Base-by-base conservation (phyloP, 306 rosid genomes). In the Prosopis cineraria region DNA sequence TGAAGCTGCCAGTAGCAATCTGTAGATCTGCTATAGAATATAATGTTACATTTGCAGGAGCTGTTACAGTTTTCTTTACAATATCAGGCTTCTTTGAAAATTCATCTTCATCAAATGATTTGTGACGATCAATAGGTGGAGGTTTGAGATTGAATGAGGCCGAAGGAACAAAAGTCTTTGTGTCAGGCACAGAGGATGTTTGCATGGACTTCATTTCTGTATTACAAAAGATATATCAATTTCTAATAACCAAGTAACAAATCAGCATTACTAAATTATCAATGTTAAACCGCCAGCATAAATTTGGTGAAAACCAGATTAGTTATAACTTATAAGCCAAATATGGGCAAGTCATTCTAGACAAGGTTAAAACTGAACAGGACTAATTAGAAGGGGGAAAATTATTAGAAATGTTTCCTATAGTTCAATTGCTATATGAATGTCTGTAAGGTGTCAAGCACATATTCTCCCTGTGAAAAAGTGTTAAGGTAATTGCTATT, bases 1-100 rank as follows among this genome's bases (percentile, higher is more conserved):
- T 91, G 86, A 96, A 96, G 91, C 98, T 96, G 37, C 89, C 96
- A 60, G 98, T 96, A 72, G 98, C 92, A 85, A 96, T 84, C 87
- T 96, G 99, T 80, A 96, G 88, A 72, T 96, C 97, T 50, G 94
- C 99, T 78, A 96, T 70, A 41, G 99, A 90, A 79, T 89, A 96
- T 78, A 89, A 87, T 50, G 72, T 87, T 75, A 93, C 90, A 87
- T 93, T 90, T 79, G 70, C 72, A 31, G 90, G 90, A 86, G 85
- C 86, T 53, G 78, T 75, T 70, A 81, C 74, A 66, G 81, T 82
- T 83, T 96, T 95, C 86, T 93, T 90, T 34, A 72, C 87, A 74
- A 79, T 70, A 58, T 81, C 27, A 10, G 97, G 84, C 86, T 87
- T 90, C 84, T 84, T 88, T 60, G 88, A 77, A 83, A 90, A 48